These are phyloP conservation scores for Sugiyamaella neomexicana DNA, from an alignment of 1,139 yeast species.

Conservation along the genomic window DNA sequence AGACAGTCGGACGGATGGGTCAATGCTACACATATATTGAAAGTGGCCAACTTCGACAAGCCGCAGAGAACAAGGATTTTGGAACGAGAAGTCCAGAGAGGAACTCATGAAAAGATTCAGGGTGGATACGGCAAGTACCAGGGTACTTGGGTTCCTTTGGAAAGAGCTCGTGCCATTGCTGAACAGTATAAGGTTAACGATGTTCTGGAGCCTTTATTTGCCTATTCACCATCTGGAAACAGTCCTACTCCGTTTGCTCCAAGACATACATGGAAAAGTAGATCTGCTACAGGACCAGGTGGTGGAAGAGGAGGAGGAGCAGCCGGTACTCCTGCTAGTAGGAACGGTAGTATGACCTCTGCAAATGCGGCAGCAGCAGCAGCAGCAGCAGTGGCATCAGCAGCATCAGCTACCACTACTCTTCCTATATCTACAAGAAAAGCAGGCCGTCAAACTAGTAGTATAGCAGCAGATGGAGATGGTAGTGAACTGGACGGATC, in stretches of 20 bases:
- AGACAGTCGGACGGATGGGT: conserved; percentile 91
- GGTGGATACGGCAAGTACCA: conserved; percentile 98
- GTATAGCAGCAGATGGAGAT: conserved; percentile 11
- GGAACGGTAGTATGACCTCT: background rate
- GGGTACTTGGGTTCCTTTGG: conserved; percentile 95
- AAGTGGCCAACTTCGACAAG: conserved; percentile 92
- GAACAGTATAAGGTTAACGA: conserved; percentile 69
- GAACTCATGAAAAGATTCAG: conserved; percentile 87
- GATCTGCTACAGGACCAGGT: conserved; percentile 18
- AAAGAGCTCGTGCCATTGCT: conserved; percentile 56
- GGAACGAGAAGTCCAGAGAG: conserved; percentile 87
- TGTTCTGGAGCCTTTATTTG: conserved; percentile 66
- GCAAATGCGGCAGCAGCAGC: no score
- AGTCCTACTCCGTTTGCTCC: conserved; percentile 43
- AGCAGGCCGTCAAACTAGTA: conserved; percentile 4
- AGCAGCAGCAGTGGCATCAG: background rate
- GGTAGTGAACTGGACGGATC: background rate
- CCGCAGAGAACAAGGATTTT: conserved; percentile 89
- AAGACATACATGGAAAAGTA: conserved; percentile 29
- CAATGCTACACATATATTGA: conserved; percentile 95
- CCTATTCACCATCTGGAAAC: conserved; percentile 38
- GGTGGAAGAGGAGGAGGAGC: conserved; percentile 1
- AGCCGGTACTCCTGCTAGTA: conserved; percentile 3
- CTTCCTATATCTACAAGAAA: background rate
- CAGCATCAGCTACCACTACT: background rate